Conservation (phyloP, 208 protist species). For the Crithidia thermophila region DNA sequence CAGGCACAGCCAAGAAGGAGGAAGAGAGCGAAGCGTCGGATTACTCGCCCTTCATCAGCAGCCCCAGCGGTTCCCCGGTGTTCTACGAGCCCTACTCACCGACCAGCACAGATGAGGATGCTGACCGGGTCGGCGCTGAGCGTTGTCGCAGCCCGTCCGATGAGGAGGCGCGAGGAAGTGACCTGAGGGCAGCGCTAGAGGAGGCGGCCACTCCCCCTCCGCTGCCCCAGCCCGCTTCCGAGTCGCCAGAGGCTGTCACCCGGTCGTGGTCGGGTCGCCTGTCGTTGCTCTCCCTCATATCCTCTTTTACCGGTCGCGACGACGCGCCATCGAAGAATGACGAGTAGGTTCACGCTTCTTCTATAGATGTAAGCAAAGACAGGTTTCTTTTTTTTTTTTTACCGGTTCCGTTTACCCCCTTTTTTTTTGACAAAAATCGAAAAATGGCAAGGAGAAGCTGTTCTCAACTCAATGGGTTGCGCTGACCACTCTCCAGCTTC, state of each 20-base stretch:
- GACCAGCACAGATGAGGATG: not conserved
- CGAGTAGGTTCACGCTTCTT: not conserved
- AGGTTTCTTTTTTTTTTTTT: conserved; percentile 13
- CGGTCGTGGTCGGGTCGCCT: conserved; percentile 48
- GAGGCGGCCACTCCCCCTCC: conserved; percentile 17
- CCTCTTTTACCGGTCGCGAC: conserved; percentile 25
- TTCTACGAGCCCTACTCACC: conserved; percentile 70
- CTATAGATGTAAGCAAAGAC: no score
- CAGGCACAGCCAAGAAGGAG: not conserved
- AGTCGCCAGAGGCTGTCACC: conserved; percentile 31
- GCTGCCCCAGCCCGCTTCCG: not conserved
- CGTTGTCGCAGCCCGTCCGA: not conserved
- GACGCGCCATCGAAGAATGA: conserved; percentile 17
- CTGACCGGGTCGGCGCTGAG: not conserved
- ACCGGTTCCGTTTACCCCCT: not conserved
- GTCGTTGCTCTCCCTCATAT: conserved; percentile 41
- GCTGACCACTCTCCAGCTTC: no score
- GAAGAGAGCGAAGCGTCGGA: conserved; percentile 24
- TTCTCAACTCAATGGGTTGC: no score
- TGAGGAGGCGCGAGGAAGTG: not conserved
- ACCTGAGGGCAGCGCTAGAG: conserved; percentile 12
- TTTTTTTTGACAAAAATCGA: not conserved
- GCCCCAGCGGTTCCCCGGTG: conserved; percentile 59
- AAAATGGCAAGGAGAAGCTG: no score
- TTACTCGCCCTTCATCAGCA: conserved; percentile 59